Conservation (phyloP, 129 eudicot genomes). For the Daucus carota region DH1_v3.0 NC_030384.2:44543001-44543500, state of each 20-base stretch:
- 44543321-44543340: background rate
- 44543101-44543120: background rate
- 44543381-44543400: background rate
- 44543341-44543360: no score
- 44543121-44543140: background rate
- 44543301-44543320: background rate
- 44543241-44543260: constrained; percentile 1
- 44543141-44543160: background rate
- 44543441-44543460: background rate
- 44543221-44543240: background rate
- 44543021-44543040: background rate
- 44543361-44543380: no score
- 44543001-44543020: background rate
- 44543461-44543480: background rate
- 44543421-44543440: background rate
- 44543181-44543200: background rate
- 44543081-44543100: background rate
- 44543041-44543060: background rate
- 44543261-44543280: constrained; percentile 1
- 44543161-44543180: background rate
- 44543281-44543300: background rate
- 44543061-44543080: background rate
- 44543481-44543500: background rate
- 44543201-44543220: background rate
- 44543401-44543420: background rate